phyloP scores from a whole-genome alignment of 345 rosid genomes.

The Populus deltoides region DNA sequence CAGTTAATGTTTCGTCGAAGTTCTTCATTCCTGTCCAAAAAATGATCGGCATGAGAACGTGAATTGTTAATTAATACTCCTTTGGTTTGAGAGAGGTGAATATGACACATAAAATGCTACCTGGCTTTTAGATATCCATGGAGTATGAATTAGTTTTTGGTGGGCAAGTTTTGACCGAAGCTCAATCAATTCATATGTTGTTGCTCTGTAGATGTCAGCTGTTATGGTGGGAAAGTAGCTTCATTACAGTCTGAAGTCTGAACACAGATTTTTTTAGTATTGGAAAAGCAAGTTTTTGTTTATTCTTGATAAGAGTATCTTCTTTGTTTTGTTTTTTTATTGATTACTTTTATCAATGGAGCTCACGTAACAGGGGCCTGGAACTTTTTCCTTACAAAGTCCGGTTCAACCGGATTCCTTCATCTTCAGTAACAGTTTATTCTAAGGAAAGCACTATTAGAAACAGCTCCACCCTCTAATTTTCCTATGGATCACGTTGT shows the following conservation, averaged over 20 bases:
- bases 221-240: neutral
- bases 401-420: slow-evolving; percentile 3
- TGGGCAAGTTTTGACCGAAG: neutral
- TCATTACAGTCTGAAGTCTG: slow-evolving; percentile 14
- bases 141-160: neutral
- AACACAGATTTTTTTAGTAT: slow-evolving; percentile 15
- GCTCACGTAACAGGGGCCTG: slow-evolving; percentile 8
- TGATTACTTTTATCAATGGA: slow-evolving; percentile 9
- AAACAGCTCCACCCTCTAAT: neutral
- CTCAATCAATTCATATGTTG: neutral
- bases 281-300: slow-evolving; percentile 33
- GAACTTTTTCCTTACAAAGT: slow-evolving; percentile 14
- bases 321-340: neutral
- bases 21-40: neutral
- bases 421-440: neutral
- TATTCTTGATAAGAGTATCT: slow-evolving; percentile 5
- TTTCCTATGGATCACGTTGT: neutral
- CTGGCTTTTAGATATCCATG: neutral
- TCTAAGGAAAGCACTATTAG: neutral
- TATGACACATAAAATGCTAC: neutral
- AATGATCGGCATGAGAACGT: neutral
- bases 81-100: neutral
- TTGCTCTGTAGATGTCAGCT: neutral
- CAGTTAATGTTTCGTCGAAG: neutral
- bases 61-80: neutral